phyloP scores from a whole-genome alignment of 768 basidiomycete species.

The Tulasnella sp. region DNA sequence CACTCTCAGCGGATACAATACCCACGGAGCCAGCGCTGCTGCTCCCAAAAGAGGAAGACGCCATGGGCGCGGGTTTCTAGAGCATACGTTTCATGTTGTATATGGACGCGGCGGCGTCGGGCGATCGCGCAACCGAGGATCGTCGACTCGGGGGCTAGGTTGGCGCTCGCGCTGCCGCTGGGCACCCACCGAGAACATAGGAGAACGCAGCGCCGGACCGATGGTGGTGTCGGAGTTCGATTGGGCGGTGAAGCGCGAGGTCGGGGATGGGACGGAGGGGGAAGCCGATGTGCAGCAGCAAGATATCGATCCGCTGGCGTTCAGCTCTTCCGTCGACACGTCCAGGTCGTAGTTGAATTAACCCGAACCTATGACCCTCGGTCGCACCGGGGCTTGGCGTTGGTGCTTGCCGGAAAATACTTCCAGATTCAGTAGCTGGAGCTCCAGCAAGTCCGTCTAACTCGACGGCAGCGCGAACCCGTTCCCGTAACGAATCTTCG shows the following conservation, averaged over 20 bases:
- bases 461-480: not conserved
- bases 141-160: not conserved
- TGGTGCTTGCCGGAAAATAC: not conserved
- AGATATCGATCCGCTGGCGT: not conserved
- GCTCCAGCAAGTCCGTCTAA: not conserved
- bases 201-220: not conserved
- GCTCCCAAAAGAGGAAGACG: not conserved
- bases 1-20: not conserved
- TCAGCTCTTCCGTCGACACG: not conserved
- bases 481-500: not conserved
- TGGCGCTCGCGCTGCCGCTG: not conserved
- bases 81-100: slow-evolving; percentile 2
- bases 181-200: not conserved
- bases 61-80: not conserved
- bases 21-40: not conserved
- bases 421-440: not conserved
- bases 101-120: not conserved
- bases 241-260: not conserved
- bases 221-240: not conserved
- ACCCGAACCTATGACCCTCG: not conserved
- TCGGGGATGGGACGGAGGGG: not conserved
- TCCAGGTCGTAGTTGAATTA: not conserved
- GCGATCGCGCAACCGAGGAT: not conserved
- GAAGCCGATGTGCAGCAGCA: not conserved
- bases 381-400: not conserved